Base-by-base conservation (phyloP, 192 early-diverging fungal genomes). In the Radiomyces spectabilis region DNA sequence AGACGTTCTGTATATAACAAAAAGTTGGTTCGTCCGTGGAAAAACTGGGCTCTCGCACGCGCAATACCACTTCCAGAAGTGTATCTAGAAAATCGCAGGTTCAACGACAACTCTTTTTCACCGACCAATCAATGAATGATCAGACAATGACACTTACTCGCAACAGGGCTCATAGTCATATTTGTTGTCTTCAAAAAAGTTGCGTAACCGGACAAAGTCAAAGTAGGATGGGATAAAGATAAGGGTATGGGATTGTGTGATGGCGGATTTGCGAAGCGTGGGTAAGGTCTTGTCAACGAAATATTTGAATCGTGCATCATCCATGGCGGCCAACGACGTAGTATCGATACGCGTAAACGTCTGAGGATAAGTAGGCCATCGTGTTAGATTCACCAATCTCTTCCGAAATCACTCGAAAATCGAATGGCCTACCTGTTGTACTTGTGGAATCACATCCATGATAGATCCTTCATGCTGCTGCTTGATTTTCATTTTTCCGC, bases 221-320 rank as follows among this genome's bases (percentile, higher is more conserved):
- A 97, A 94, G 62, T 98, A 99, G 7, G 87, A 91, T 7, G 95
- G 86, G 1, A 93, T 81, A 70, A 92, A 91, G 35, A 99, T 78
- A 47, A 92, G 66, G 51, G 83, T 72, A 71, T 81, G 74, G 35
- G 80, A 63, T 73, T 85, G 71, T 24, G 60, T 77, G 16, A 75
- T 63, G n/a, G 75, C 63, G 10, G 75, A 71, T 51, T 69, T 75
- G 52, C 77, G 59, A 29, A 85, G 57, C 6, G 68, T 66, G 15
- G 87, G 87, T 9, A 90, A 53, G 15, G 84, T 77, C 65, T 84
- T 81, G 35, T 91, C 78, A 1, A 82, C 75, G 68, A 99, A 97
- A 59, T 87, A 86, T 35, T 77, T 66, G 63, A 97, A 99, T 13
- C 94, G 79, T 27, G 73, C 76, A 55, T 96, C 94, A 50, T 84